Base-by-base conservation (phyloP, 306 rosid genomes). In the Luffa acutangula region DNA sequence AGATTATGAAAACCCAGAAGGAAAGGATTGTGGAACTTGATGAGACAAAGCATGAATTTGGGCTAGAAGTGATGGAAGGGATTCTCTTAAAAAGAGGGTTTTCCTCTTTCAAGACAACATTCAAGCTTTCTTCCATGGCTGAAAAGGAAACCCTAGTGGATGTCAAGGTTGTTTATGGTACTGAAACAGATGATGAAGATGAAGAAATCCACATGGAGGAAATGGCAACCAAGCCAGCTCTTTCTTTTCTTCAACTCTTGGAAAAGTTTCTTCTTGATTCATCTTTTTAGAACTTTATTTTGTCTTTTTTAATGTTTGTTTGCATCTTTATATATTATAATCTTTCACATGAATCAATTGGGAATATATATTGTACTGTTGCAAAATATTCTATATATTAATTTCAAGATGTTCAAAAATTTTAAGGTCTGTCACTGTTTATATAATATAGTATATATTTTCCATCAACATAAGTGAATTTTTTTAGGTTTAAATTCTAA, bases 11-110 rank as follows among this genome's bases (percentile, higher is more conserved):
- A 49, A 81, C 52, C 36, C 93, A 90, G 59, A 90, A 81, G 83
- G 95, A 92, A 78, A 84, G 11, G 80, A 89, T 92, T 43, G 81
- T 85, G 46, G 90, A 89, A 80, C 80, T 90, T 67, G 90, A 90
- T 84, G 90, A 82, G 36, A 2, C 13, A 13, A 53, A 71, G 0
- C 89, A 90, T 79, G 84, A 75, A 78, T 80, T 90, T 73, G 92
- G 90, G 58, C 79, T 92, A 49, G 78, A 89, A 83, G 88, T 89
- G 78, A 65, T 71, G 33, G 94, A 92, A 86, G 91, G 97, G 37
- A 88, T 90, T 0, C 79, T 85, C 51, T 84, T 92, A 49, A 82
- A 60, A 75, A 77, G 48, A 45, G 97, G 95, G 0, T 87, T 89
- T 56, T 82, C 93, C 53, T 90, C 78, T 56, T 88, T 84, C 82